Base-by-base conservation (phyloP, 1,284 basidiomycete genomes). In the Vanrija pseudolonga region DNA sequence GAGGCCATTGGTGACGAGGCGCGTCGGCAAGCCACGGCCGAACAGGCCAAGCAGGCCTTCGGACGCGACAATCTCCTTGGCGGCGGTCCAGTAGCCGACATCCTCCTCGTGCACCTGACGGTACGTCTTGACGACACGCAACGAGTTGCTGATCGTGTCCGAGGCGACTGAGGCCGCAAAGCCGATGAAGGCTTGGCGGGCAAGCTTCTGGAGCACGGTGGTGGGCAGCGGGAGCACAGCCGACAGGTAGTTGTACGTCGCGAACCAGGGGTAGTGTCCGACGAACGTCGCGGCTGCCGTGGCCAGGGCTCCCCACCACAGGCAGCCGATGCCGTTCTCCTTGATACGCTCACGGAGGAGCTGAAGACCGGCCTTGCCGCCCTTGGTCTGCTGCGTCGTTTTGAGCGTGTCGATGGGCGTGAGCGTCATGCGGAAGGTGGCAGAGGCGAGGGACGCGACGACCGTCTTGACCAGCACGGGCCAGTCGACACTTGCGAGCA, bases 91-190 rank as follows among this genome's bases (percentile, higher is more conserved):
- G 69, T 94, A 95, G 3, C 85, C 83, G 15, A 94, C 85, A 32
- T 84, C 81, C 3, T 83, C 84, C 56, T 86, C 85, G 69, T 91
- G 85, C 17, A 91, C 89, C 72, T 95, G 91, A 17, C 91, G 80
- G 75, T 93, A 94, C 0, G 91, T 94, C 80, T 94, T 95, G 66
- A 95, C 77, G 4, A 95, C 90, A n/a, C 89, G 83, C 2, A 95
- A 78, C 6, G 86, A 90, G 77, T 95, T 94, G 49, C 87, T 89
- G 44, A 88, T 69, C 0, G 85, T 87, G 68, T 94, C 91, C 11
- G 88, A 91, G 4, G 85, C 79, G 48, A 92, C 79, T 3, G 88
- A 89, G 1, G 90, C 88, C 40, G 77, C 80, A 70, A 94, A 94
- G 1, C 90, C 90, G 61, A 94, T 94, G 72, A 90, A 83, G 0